Evolutionary conservation across 2,329 filamentous ascomycete species (phyloP).

Genomic region (Colletotrichum endophyticum): DNA sequence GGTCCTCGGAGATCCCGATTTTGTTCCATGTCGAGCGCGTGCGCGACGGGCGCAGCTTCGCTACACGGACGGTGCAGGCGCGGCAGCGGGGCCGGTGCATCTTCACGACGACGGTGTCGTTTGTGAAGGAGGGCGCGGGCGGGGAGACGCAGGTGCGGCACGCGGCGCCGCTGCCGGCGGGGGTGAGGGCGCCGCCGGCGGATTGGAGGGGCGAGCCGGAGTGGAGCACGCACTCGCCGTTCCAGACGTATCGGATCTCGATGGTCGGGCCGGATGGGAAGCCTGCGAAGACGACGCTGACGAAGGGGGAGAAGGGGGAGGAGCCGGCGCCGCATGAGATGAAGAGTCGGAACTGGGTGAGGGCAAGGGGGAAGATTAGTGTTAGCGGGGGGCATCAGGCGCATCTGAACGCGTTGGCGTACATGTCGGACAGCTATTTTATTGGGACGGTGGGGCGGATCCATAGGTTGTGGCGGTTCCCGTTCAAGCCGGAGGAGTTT

Average conservation of each 20-base stretch:
- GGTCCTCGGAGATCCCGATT: slow-evolving; percentile 82
- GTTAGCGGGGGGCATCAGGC: slow-evolving; percentile 76
- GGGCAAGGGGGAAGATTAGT: slow-evolving; percentile 76
- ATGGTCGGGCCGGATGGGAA: slow-evolving; percentile 29
- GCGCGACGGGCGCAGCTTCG: slow-evolving; percentile 86
- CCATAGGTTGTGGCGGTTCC: slow-evolving; percentile 80
- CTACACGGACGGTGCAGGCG: slow-evolving; percentile 95
- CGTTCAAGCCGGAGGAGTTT: slow-evolving; percentile 57
- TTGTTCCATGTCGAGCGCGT: slow-evolving; percentile 96
- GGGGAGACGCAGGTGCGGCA: slow-evolving; percentile 65
- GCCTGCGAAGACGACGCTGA: neutral
- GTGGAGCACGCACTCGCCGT: slow-evolving; percentile 55
- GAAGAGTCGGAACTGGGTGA: slow-evolving; percentile 66
- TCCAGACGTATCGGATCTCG: slow-evolving; percentile 50
- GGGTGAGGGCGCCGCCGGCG: slow-evolving; percentile 39
- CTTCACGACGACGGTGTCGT: slow-evolving; percentile 94
- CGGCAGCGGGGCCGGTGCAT: slow-evolving; percentile 87
- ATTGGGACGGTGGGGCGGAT: slow-evolving; percentile 86
- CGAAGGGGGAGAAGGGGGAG: slow-evolving; percentile 30
- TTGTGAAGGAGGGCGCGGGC: slow-evolving; percentile 70
- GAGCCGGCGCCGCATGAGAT: slow-evolving; percentile 40
- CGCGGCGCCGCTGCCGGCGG: slow-evolving; percentile 62
- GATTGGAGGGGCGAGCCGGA: slow-evolving; percentile 47
- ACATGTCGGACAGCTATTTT: slow-evolving; percentile 92
- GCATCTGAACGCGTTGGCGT: slow-evolving; percentile 87